Evolutionary conservation across 257 asterid genomes (phyloP), one percentile per base, ranked within the genome.

Genomic region (Voacanga thouarsii): DNA sequence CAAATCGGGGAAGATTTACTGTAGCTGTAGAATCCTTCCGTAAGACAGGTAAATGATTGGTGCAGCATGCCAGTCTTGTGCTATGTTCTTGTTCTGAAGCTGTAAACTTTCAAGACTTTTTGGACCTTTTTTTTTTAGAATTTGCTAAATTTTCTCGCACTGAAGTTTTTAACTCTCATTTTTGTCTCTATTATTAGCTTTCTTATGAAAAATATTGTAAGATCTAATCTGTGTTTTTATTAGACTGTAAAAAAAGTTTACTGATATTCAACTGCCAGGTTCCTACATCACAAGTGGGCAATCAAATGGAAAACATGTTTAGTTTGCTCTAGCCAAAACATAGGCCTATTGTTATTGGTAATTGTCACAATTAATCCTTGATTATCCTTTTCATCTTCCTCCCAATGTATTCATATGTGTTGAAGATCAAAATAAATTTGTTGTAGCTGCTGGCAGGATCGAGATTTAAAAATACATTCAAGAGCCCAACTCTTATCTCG

Each of bases 1-100:
- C 93, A 75, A 96, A 96, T 80, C 92, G 94, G 47, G 99, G 97
- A 78, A 86, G 99, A 88, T 96, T 96, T 77, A 92, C 96, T 70
- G 97, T 96, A 80, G 98, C 99, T 7, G 97, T 87, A 61, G 99
- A 93, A 82, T 89, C 97, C 75, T 96, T 90, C 87, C 91, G 93
- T 67, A 93, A 81, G 83, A 89, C 98, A 84, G 99, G 99, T 90
- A 64, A n/a, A 76, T 57, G 80, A 21, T 39, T 70, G 24, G 10
- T 30, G 60, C 74, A 3, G 16, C 64, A 59, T 33, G 37, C 37
- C 37, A 33, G 49, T 80, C 51, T 21, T n/a, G 21, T 75, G 44
- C 65, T 15, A 57, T 28, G 24, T 9, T 73, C 30, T 41, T 41
- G 26, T 16, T 41, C 1, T 10, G 24, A 57, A 37, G 71, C 51